Base-by-base conservation (phyloP, 2,329 filamentous ascomycete genomes). In the Cercospora nicotianae region DNA sequence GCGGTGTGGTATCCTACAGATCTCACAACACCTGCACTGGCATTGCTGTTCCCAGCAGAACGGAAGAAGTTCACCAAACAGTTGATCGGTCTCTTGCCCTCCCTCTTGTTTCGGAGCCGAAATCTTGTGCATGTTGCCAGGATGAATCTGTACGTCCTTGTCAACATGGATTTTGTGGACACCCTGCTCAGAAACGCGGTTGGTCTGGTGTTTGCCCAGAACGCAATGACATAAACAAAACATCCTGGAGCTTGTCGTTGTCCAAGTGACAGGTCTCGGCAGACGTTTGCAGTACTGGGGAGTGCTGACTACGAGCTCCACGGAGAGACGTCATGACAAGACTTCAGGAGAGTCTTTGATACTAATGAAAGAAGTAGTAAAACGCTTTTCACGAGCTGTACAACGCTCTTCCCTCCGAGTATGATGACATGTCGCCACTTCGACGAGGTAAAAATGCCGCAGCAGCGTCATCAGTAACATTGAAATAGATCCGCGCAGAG, bases 1-100 rank as follows among this genome's bases (percentile, higher is more conserved):
- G 60, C 60, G 60, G 60, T 62, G 60, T 62, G 39, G 42, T 48
- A 4, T n/a, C n/a, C 60, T 16, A 62, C 60, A 26, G 31, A 23
- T 36, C 31, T 16, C 13, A 7, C 20, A 23, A 26, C 31, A 60
- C 58, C 58, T 60, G n/a, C 23, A n/a, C 12, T 36, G 23, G 10
- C 33, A 7, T 18, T 60, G 16, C 58, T 26, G 55, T n/a, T 33
- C 55, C 28, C 28, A 31, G 30, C 16, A 59, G 5, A 33, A 16
- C 10, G 6, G 23, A 26, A 20, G 36, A 13, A 42, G 23, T 23
- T 16, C 28, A 18, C 58, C 36, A 20, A 33, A 20, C 58, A 42
- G 33, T 26, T 16, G 33, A 23, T 39, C 57, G n/a, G 5, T 26
- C 10, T 60, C 58, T 39, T 60, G 58, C 61, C 45, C 61, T 57